phyloP scores from a whole-genome alignment of 1,284 basidiomycete genomes.

The Trametes pubescens region DNA sequence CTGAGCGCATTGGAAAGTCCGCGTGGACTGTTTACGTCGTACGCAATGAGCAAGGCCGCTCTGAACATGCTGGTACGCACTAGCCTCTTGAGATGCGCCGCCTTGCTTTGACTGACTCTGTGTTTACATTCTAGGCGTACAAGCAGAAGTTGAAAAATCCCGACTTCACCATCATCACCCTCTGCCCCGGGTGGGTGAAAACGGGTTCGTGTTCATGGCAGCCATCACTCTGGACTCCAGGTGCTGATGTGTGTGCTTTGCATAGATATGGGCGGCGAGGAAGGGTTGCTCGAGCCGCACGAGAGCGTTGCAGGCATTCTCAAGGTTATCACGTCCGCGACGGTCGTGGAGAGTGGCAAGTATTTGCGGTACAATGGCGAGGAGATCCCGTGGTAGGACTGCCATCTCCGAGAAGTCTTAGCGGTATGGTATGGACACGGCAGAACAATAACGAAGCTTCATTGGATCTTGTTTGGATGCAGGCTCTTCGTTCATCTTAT shows the following conservation, averaged over 20 bases:
- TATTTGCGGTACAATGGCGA: constrained; percentile 41
- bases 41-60: too few relatives aligned
- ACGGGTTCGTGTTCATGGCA: not conserved
- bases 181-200: not conserved
- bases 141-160: not conserved
- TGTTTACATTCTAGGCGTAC: not conserved
- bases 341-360: constrained; percentile 38
- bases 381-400: constrained; percentile 18
- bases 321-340: constrained; percentile 34
- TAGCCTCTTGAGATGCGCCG: too few relatives aligned
- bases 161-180: not conserved
- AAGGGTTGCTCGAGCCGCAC: constrained; percentile 40
- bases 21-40: too few relatives aligned
- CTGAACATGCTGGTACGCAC: too few relatives aligned
- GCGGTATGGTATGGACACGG: too few relatives aligned
- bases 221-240: too few relatives aligned
- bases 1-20: too few relatives aligned
- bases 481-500: too few relatives aligned
- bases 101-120: not conserved
- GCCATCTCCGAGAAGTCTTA: too few relatives aligned
- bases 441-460: too few relatives aligned
- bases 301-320: constrained; percentile 39
- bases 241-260: too few relatives aligned
- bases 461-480: too few relatives aligned
- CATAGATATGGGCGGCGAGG: constrained; percentile 43